Conservation (phyloP, 116 monocot genomes). For the Phalaenopsis hybrid region DNA sequence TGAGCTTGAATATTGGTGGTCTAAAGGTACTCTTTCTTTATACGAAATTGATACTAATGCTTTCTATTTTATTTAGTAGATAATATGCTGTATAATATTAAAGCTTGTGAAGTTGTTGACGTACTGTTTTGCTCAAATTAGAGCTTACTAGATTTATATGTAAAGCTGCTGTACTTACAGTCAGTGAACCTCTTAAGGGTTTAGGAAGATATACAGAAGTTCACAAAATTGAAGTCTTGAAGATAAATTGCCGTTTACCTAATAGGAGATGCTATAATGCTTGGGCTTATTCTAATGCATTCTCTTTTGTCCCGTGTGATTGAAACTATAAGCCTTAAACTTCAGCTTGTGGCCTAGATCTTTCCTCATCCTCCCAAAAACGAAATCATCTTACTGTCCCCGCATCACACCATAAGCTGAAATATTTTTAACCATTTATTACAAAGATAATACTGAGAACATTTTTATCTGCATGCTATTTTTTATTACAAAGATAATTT, state of each 20-base stretch:
- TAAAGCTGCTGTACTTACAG: background rate
- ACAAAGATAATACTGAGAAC: background rate
- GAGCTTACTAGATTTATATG: background rate
- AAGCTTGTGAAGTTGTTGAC: background rate
- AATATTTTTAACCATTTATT: too few species aligned
- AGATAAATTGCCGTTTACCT: too few species aligned
- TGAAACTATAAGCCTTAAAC: too few species aligned
- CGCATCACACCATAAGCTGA: too few species aligned
- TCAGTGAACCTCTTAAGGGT: background rate
- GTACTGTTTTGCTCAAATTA: background rate
- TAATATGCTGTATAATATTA: background rate
- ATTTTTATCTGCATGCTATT: background rate
- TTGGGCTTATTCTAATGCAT: too few species aligned
- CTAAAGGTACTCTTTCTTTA: slow-evolving; percentile 37
- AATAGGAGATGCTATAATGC: too few species aligned
- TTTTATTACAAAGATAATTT: background rate
- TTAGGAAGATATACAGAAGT: background rate
- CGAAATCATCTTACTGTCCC: too few species aligned
- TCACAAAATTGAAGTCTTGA: too few species aligned
- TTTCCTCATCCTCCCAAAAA: too few species aligned
- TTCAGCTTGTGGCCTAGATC: too few species aligned
- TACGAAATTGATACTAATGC: background rate
- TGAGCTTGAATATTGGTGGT: slow-evolving; percentile 91
- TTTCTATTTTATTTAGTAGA: background rate
- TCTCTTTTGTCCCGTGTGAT: too few species aligned